Base-by-base conservation (phyloP, 1,284 basidiomycete genomes). In the Tylopilus sp. region DNA sequence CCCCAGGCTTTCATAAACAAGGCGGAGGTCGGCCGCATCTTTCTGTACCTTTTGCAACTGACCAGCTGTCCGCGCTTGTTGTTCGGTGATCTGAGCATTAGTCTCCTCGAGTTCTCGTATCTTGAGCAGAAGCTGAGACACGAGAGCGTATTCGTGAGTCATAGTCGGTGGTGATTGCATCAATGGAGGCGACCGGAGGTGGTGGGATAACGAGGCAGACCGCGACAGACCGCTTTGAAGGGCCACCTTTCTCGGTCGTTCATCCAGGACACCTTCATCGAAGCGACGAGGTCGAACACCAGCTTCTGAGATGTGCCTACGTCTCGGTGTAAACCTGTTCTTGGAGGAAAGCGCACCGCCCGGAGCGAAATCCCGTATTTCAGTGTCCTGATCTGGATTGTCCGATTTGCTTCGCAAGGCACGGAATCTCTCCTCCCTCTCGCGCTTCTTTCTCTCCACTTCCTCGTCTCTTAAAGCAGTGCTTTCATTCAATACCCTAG, bases 31-130 rank as follows among this genome's bases (percentile, higher is more conserved):
- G 41, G 84, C 78, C 1, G 83, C 82, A 55, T 92, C 88, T 48
- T 75, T 73, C 54, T 85, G 82, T 8, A 86, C 86, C 4, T 77
- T 75, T n/a, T 76, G 75, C 21, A 91, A 70, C 48, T 82, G 79
- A 25, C 70, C 68, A 13, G 77, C 71, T 1, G 88, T 86, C 52
- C 78, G 76, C 1, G 66, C 65, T 59, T 91, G 86, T 61, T 90
- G 79, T 52, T 78, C 71, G 38, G 81, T 70, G 53, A 95, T 89
- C 54, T 79, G 74, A 15, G 74, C 56, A 60, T 96, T 90, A 11
- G 87, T 78, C 49, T 84, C 74, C 61, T 92, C 86, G 0, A 93
- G 73, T 62, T 93, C 90, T 25, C 77, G 73, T 44, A 93, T 86
- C 68, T 92, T 92, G n/a, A 71, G 60, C 28, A 92, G 66, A 4